These are phyloP conservation scores for Ascoidea tarda DNA, from an alignment of 805 yeast species.

Conservation along the genomic window DNA sequence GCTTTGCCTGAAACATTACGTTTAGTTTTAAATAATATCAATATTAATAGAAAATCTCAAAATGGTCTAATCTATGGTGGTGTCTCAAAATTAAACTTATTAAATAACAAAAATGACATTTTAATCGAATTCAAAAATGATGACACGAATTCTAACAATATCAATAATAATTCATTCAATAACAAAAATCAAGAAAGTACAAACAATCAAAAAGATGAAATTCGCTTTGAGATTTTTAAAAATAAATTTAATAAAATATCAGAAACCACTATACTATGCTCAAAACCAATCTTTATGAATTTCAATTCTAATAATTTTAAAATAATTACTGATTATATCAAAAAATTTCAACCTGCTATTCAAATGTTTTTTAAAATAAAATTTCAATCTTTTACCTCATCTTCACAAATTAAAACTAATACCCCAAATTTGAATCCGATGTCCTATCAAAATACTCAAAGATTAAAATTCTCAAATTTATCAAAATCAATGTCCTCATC, in stretches of 20 bases:
- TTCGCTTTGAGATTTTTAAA: too few relatives aligned
- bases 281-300: slow-evolving; percentile 23
- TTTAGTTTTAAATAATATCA: slow-evolving; percentile 17
- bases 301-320: slow-evolving; percentile 13
- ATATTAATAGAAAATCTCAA: slow-evolving; percentile 27
- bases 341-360: slow-evolving; percentile 11
- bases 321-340: slow-evolving; percentile 17
- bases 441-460: neutral
- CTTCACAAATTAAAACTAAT: too few relatives aligned
- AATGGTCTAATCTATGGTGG: slow-evolving; percentile 33
- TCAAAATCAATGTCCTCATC: neutral
- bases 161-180: neutral
- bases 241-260: neutral
- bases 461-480: neutral
- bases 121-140: slow-evolving; percentile 6
- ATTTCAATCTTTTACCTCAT: slow-evolving; percentile 10
- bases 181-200: neutral
- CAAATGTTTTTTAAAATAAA: slow-evolving; percentile 9
- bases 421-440: neutral
- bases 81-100: slow-evolving; percentile 20
- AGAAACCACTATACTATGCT: slow-evolving; percentile 27
- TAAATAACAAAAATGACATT: slow-evolving; percentile 12
- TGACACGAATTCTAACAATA: neutral
- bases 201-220: neutral
- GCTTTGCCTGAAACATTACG: slow-evolving; percentile 19